Conservation (phyloP, 805 yeast species). For the Ogataea neopini region DNA sequence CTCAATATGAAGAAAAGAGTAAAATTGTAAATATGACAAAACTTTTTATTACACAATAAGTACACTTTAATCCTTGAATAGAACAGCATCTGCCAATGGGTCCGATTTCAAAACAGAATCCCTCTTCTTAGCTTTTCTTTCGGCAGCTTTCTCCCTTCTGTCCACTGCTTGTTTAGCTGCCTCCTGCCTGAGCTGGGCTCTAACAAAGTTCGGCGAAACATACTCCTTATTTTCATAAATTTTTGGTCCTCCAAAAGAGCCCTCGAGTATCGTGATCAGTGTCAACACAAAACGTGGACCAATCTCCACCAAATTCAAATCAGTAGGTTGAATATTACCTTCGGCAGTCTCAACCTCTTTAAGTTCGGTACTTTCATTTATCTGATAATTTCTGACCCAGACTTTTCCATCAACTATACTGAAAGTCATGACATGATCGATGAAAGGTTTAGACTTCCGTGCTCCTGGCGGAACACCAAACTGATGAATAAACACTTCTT, state of each 20-base stretch:
- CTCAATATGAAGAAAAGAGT: neutral
- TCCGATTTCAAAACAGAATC: constrained; percentile 74
- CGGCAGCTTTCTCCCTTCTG: constrained; percentile 77
- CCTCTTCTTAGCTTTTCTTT: constrained; percentile 73
- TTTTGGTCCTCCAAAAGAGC: constrained; percentile 97
- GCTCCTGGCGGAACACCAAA: constrained; percentile 97
- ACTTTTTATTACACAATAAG: neutral
- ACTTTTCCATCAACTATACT: constrained; percentile 89
- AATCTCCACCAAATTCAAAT: constrained; percentile 83
- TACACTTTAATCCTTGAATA: constrained; percentile 53
- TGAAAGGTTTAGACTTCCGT: constrained; percentile 89
- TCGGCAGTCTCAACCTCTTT: constrained; percentile 39
- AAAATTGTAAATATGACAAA: neutral
- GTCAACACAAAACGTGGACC: constrained; percentile 97
- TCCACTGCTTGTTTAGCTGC: constrained; percentile 76
- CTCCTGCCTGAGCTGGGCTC: constrained; percentile 82
- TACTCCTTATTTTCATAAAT: constrained; percentile 96
- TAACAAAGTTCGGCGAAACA: constrained; percentile 91
- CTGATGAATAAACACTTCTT: constrained; percentile 77
- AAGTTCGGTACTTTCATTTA: constrained; percentile 50
- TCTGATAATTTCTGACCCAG: constrained; percentile 95
- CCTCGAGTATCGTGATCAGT: constrained; percentile 86
- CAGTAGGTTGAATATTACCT: constrained; percentile 41
- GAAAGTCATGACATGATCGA: constrained; percentile 94
- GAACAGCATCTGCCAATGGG: constrained; percentile 76